Conservation (phyloP, 495 filamentous ascomycete species). For the Xylaria castorea region DNA sequence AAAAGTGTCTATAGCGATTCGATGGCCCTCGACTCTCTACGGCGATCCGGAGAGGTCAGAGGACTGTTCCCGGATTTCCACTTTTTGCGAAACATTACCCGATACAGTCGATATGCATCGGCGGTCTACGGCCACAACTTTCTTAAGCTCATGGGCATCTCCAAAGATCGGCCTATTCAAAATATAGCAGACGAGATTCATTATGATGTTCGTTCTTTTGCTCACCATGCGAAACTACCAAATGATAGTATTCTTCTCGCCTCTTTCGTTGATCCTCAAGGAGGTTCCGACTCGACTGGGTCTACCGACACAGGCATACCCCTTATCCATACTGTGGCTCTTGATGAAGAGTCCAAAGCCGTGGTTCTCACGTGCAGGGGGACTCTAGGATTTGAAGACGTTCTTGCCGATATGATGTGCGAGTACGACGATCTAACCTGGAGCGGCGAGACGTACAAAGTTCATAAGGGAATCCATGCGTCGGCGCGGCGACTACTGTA, state of each 20-base stretch:
- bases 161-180: slow-evolving; percentile 53
- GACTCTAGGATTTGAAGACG: slow-evolving; percentile 81
- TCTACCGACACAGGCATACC: slow-evolving; percentile 77
- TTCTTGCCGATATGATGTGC: slow-evolving; percentile 81
- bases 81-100: slow-evolving; percentile 72
- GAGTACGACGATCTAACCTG: slow-evolving; percentile 77
- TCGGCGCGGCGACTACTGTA: slow-evolving; percentile 74
- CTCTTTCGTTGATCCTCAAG: slow-evolving; percentile 77
- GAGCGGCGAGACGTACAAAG: slow-evolving; percentile 71
- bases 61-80: slow-evolving; percentile 72
- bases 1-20: slow-evolving; percentile 63
- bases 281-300: slow-evolving; percentile 74
- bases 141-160: slow-evolving; percentile 72
- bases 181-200: slow-evolving; percentile 60
- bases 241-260: slow-evolving; percentile 74
- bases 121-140: slow-evolving; percentile 78
- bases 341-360: slow-evolving; percentile 80
- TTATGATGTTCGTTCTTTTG: slow-evolving; percentile 74
- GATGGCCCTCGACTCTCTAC: slow-evolving; percentile 61
- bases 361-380: slow-evolving; percentile 79
- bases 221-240: slow-evolving; percentile 71
- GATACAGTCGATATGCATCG: slow-evolving; percentile 79
- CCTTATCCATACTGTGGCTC: slow-evolving; percentile 77
- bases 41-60: slow-evolving; percentile 62
- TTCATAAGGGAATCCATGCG: slow-evolving; percentile 85